A percentile compares a stretch with the other conserved stretches of the same genome.
Evolutionary conservation across 2,329 filamentous ascomycete genomes (phyloP).

Genomic region (Fusarium mundagurra): DNA sequence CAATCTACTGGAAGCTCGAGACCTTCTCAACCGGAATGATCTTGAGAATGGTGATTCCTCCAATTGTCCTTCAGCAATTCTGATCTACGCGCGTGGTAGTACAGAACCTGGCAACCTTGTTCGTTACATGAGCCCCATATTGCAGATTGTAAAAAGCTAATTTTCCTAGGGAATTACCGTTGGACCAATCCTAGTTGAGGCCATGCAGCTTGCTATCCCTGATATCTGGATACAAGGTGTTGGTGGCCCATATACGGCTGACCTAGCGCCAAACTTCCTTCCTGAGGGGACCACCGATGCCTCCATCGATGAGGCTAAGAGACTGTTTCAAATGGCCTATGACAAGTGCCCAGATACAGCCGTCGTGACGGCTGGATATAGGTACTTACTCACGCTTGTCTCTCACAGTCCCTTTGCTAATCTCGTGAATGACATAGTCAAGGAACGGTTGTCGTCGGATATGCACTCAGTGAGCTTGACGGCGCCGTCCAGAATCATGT

Average conservation of each 20-base stretch:
- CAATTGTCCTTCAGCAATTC: not conserved
- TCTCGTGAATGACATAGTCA: not conserved
- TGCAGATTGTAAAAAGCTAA: rapidly evolving
- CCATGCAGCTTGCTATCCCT: not conserved
- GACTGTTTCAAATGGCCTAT: not conserved
- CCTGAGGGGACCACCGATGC: not conserved
- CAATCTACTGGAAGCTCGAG: not conserved
- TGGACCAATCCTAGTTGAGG: not conserved
- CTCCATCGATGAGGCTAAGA: not conserved
- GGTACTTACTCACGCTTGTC: rapidly evolving
- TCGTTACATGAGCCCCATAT: not conserved
- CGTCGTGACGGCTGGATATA: constrained; percentile 1
- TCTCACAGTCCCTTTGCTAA: not conserved
- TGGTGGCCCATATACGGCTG: not conserved
- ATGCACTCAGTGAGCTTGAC: not conserved
- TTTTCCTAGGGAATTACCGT: not conserved
- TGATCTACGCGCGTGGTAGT: constrained; percentile 1
- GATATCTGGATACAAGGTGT: constrained; percentile 9
- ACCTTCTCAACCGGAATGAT: not conserved
- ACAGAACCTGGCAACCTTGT: not conserved
- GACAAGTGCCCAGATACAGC: constrained; percentile 2
- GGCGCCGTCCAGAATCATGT: not conserved
- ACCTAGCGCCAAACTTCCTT: not conserved
- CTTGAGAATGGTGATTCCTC: not conserved
- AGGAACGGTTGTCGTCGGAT: not conserved